phyloP scores from a whole-genome alignment of 129 eudicot genomes.

The Chrysanthemum seticuspe region DNA sequence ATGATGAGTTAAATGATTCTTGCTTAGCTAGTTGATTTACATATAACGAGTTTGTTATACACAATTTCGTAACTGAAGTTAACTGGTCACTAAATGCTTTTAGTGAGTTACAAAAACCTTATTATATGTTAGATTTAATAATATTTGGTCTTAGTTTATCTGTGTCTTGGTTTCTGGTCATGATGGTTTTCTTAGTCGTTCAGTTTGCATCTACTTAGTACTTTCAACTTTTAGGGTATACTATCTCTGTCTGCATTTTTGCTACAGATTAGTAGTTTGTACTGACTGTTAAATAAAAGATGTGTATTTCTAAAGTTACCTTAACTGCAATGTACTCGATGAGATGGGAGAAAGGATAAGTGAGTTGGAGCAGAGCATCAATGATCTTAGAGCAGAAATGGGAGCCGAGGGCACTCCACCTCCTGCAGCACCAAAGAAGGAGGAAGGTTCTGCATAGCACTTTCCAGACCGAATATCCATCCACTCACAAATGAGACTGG shows the following conservation, averaged over 20 bases:
- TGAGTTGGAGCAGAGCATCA: slow-evolving; percentile 90
- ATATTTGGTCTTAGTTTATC: neutral
- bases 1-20: neutral
- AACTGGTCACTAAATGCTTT: neutral
- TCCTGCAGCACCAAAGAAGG: slow-evolving; percentile 60
- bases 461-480: neutral
- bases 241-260: too few species aligned
- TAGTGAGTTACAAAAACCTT: neutral
- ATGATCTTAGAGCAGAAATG: slow-evolving; percentile 81
- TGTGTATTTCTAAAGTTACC: slow-evolving; percentile 28
- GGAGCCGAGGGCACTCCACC: slow-evolving; percentile 85
- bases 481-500: neutral
- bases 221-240: too few species aligned
- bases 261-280: too few species aligned
- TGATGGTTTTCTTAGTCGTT: too few species aligned
- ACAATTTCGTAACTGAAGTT: neutral
- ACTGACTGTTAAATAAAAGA: neutral
- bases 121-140: too few species aligned
- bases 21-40: neutral
- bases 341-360: slow-evolving; percentile 96
- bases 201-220: too few species aligned
- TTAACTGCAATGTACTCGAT: slow-evolving; percentile 72
- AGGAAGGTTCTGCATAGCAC: slow-evolving; percentile 33
- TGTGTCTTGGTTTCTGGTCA: too few species aligned
- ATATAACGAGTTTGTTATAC: neutral